A percentile compares a stretch with the other conserved stretches of the same genome.
These are phyloP conservation scores for Phylloporus arenicola DNA, from an alignment of 768 basidiomycete genomes.

Conservation along the genomic window DNA sequence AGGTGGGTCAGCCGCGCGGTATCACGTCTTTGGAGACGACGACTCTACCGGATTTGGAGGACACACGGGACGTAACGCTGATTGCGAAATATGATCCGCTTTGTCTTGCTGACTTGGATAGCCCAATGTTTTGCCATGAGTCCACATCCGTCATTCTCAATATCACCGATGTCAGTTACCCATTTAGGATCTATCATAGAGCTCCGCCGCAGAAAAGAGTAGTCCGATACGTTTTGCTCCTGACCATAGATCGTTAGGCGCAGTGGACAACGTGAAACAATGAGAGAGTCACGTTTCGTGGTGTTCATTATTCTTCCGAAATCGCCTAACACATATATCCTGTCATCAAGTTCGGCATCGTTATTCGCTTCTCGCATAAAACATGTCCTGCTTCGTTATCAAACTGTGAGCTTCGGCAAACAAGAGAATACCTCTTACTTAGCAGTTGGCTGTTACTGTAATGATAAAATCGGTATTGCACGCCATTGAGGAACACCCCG, in stretches of 20 bases:
- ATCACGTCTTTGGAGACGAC: background rate
- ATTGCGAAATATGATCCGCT: conserved; percentile 51
- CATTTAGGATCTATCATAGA: conserved; percentile 50
- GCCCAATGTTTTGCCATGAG: conserved; percentile 53
- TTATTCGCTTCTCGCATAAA: conserved; percentile 51
- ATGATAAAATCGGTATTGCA: conserved; percentile 64
- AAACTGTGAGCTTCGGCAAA: background rate
- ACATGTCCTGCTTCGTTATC: conserved; percentile 56
- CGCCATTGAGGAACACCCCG: conserved; percentile 52
- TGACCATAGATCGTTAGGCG: conserved; percentile 20
- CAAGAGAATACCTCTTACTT: conserved; percentile 6
- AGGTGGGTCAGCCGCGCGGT: background rate
- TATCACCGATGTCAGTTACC: conserved; percentile 53
- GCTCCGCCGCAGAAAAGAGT: conserved; percentile 57
- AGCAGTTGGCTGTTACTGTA: conserved; percentile 70
- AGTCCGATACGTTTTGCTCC: conserved; percentile 68
- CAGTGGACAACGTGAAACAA: background rate
- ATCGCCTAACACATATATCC: conserved; percentile 54
- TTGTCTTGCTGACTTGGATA: conserved; percentile 46
- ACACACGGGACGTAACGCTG: conserved; percentile 56
- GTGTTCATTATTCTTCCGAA: conserved; percentile 57
- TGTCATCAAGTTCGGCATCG: conserved; percentile 53
- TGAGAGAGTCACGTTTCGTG: conserved; percentile 46
- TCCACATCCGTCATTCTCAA: conserved; percentile 56
- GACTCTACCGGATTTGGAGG: conserved; percentile 53